These are phyloP conservation scores for Galium porrigens DNA, from an alignment of 305 asterid species.

Conservation along the genomic window DNA sequence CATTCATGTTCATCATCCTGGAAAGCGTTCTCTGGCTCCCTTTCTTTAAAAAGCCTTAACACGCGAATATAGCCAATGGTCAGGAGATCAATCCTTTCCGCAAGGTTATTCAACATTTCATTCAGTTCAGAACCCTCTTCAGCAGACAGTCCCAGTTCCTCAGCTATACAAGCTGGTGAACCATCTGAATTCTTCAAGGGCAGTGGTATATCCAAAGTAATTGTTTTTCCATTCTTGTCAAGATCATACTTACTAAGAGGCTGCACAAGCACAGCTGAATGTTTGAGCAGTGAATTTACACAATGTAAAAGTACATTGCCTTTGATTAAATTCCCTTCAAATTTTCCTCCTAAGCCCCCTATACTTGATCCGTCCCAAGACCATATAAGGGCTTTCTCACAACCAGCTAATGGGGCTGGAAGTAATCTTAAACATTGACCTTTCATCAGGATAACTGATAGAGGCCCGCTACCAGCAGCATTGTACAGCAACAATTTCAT, in stretches of 20 bases:
- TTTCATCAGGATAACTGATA: constrained; percentile 86
- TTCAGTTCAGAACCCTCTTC: constrained; percentile 54
- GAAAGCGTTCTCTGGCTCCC: constrained; percentile 33
- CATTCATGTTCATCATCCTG: constrained; percentile 65
- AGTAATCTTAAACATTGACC: constrained; percentile 90
- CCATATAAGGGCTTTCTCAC: constrained; percentile 93
- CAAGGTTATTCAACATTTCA: constrained; percentile 40
- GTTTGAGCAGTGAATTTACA: constrained; percentile 80
- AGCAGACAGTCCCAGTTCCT: constrained; percentile 58
- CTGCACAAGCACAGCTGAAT: constrained; percentile 83
- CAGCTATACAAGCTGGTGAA: constrained; percentile 59
- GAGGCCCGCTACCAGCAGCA: constrained; percentile 73
- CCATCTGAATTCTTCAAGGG: constrained; percentile 86
- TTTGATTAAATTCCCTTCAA: constrained; percentile 77
- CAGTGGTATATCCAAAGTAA: constrained; percentile 76
- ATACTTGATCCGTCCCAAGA: constrained; percentile 90
- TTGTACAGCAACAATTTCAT: constrained; percentile 77
- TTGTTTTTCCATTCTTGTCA: constrained; percentile 45
- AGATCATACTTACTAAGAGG: constrained; percentile 83
- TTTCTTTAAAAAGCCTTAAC: constrained; percentile 62
- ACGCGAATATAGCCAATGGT: constrained; percentile 75
- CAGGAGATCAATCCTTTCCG: constrained; percentile 62
- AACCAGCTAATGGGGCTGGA: constrained; percentile 96
- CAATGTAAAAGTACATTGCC: constrained; percentile 87
- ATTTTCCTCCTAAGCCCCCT: constrained; percentile 87